Conservation (phyloP, 352 stramenopile genomes). For the Thraustochytrium sp. region DNA sequence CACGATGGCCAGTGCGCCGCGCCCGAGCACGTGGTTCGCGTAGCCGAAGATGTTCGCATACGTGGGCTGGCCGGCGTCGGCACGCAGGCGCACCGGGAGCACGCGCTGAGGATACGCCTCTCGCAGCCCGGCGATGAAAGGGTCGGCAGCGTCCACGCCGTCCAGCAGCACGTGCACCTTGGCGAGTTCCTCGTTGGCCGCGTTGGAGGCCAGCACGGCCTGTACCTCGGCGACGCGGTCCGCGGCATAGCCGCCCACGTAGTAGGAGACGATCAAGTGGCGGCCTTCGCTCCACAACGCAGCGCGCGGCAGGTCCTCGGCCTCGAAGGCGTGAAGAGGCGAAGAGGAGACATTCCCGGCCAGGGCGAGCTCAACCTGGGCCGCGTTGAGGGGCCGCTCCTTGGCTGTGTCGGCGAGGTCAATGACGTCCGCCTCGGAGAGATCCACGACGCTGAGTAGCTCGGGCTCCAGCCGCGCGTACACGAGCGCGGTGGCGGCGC, state of each 20-base stretch:
- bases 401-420: too few species aligned
- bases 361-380: too few species aligned
- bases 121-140: neutral
- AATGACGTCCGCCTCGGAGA: too few species aligned
- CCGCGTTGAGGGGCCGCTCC: too few species aligned
- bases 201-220: neutral
- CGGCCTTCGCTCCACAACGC: neutral
- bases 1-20: neutral
- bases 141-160: neutral
- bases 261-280: conserved; percentile 37
- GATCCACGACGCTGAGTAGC: too few species aligned
- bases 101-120: neutral
- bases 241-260: neutral
- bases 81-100: neutral
- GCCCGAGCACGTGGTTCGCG: conserved; percentile 7
- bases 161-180: neutral
- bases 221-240: neutral
- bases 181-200: neutral
- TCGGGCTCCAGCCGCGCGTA: neutral
- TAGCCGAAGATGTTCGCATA: conserved; percentile 18
- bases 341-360: too few species aligned
- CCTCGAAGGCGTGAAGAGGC: too few species aligned
- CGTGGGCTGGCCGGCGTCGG: neutral
- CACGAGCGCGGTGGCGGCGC: neutral
- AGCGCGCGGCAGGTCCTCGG: neutral